Conservation (phyloP, 1,284 basidiomycete species). For the Pyrrhoderma noxium region DNA sequence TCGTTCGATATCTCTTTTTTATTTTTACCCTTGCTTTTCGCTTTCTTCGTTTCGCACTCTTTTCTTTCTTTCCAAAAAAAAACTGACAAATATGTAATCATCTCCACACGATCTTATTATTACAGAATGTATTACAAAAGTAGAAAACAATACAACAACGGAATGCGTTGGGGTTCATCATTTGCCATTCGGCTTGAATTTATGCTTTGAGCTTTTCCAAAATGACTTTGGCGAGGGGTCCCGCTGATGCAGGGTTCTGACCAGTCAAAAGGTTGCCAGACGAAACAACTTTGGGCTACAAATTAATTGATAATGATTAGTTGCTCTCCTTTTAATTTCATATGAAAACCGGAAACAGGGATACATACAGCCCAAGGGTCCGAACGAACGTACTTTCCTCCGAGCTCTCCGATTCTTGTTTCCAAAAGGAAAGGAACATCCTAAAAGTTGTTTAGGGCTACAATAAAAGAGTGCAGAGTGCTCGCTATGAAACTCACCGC, state of each 20-base stretch:
- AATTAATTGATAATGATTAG: background rate
- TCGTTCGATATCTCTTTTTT: no score
- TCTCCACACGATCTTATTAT: background rate
- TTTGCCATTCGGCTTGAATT: background rate
- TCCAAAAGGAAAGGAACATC: conserved; percentile 68
- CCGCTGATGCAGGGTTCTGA: conserved; percentile 67
- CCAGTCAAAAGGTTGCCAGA: conserved; percentile 50
- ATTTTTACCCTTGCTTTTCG: background rate
- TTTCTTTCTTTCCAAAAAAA: background rate
- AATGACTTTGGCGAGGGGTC: conserved; percentile 41
- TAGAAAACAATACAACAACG: no score
- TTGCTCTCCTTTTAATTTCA: background rate
- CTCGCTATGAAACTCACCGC: conserved; percentile 25
- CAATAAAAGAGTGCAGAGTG: background rate
- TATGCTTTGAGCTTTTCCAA: conserved; percentile 25
- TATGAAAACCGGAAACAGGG: background rate
- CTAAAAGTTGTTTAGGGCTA: conserved; percentile 13
- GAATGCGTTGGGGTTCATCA: no score
- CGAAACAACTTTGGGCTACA: conserved; percentile 38
- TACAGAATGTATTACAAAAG: background rate
- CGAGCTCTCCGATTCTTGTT: conserved; percentile 41
- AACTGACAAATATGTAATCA: background rate
- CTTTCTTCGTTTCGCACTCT: background rate
- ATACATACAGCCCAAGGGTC: conserved; percentile 49
- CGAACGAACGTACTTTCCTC: conserved; percentile 52